Base-by-base conservation (phyloP, 2,329 filamentous ascomycete genomes). In the Neoascochyta sp. region DNA sequence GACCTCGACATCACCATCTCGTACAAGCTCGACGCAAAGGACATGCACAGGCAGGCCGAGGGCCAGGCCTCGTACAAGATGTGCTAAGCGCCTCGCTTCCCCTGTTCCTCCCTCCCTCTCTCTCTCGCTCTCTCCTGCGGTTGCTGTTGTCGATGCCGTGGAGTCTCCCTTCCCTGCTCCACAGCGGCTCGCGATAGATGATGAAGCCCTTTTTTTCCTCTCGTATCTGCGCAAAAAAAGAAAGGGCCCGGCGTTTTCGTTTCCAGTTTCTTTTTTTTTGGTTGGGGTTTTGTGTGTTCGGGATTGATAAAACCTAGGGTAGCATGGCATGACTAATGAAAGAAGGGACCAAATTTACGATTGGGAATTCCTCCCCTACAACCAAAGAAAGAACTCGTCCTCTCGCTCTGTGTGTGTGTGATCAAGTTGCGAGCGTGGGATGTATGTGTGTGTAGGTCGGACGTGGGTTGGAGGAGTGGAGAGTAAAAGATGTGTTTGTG, bases 1-100 rank as follows among this genome's bases (percentile, higher is more conserved):
- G 92, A 98, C 63, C 75, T 98, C 32, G 92, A 98, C 65, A 94
- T 98, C 60, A 80, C 76, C 55, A 78, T 98, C 57, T 73, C 80
- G 24, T 96, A 96, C 70, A 74, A 79, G 56, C 76, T 95, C 29
- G 76, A 86, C 54, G 86, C 88, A 3, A 67, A 79, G 15, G 89
- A 96, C 60, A 65, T 69, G 17, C 83, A 74, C 42, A 78, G 92
- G 47, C 68, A 71, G 37, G 78, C 80, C 4, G 65, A 80, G 56
- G 90, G 88, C 33, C 62, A 69, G 41, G 86, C 83, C 64, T 73
- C 80, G 50, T 98, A 95, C 74, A 90, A 83, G 62, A 82, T 82
- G 70, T 73, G 52, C 49, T 59, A 49, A 39, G 22, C 16, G 22
- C 27, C 21, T 23, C 18, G 23, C 25, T n/a, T n/a, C n/a, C n/a